phyloP scores from a whole-genome alignment of 768 basidiomycete genomes.

The Mycena belliarum region DNA sequence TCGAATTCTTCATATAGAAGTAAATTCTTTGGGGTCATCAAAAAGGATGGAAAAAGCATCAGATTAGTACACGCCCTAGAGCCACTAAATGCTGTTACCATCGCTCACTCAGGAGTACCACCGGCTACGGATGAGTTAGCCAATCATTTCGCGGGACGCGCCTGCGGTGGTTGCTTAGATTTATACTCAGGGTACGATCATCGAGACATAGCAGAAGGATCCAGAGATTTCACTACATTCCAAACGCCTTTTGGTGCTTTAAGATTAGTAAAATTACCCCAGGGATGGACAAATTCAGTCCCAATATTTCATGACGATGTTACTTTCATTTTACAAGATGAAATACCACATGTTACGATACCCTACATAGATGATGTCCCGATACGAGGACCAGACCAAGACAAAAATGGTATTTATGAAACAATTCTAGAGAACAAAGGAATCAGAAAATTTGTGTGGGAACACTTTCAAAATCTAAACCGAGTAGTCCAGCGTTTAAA shows the following conservation, averaged over 20 bases:
- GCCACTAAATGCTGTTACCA: slow-evolving; percentile 28
- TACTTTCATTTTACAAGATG: slow-evolving; percentile 25
- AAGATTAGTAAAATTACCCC: slow-evolving; percentile 25
- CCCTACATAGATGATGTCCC: slow-evolving; percentile 34
- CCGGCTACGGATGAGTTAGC: slow-evolving; percentile 20
- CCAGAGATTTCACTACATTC: slow-evolving; percentile 31
- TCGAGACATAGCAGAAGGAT: slow-evolving; percentile 23
- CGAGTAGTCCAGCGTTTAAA: neutral
- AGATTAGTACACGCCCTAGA: slow-evolving; percentile 29
- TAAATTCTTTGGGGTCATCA: slow-evolving; percentile 33
- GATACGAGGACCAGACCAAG: neutral
- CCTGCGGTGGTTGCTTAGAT: slow-evolving; percentile 22
- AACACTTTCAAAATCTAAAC: neutral
- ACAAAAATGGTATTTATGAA: neutral
- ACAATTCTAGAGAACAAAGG: neutral
- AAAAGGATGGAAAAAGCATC: slow-evolving; percentile 26
- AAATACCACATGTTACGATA: slow-evolving; percentile 29
- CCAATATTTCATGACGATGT: slow-evolving; percentile 34
- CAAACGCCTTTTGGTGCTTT: slow-evolving; percentile 25
- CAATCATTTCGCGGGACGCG: slow-evolving; percentile 15
- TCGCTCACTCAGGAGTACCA: slow-evolving; percentile 23
- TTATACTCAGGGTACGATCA: slow-evolving; percentile 30
- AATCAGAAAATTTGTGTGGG: neutral
- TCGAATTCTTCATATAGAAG: slow-evolving; percentile 26
- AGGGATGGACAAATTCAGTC: slow-evolving; percentile 29